Percentiles rank a stretch among this genome's conserved stretches.
phyloP scores from a whole-genome alignment of 192 early-diverging fungal species.

The Podila clonocystis region DNA sequence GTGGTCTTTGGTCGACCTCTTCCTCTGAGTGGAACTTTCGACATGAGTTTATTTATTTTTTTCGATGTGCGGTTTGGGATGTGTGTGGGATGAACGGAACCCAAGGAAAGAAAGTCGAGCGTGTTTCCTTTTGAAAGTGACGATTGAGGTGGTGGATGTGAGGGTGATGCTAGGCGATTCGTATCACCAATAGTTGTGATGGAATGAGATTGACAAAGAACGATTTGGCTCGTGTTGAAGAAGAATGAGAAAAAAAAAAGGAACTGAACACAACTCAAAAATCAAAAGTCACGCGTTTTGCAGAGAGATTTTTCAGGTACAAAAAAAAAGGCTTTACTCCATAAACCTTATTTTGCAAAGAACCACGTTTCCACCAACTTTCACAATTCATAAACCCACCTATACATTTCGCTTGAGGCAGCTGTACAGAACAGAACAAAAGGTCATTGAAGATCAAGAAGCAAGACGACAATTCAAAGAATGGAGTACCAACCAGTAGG shows the following conservation, averaged over 20 bases:
- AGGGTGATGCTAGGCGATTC: not conserved
- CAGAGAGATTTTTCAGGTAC: too few relatives aligned
- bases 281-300: too few relatives aligned
- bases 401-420: too few relatives aligned
- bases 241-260: not conserved
- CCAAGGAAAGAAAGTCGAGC: not conserved
- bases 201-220: not conserved
- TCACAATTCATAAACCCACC: too few relatives aligned
- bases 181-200: not conserved
- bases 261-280: not conserved
- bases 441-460: too few relatives aligned
- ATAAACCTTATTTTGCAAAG: too few relatives aligned
- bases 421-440: too few relatives aligned
- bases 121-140: not conserved
- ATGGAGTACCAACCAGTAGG: not conserved
- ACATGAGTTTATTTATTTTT: not conserved
- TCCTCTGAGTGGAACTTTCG: not conserved
- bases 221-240: not conserved
- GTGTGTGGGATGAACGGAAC: not conserved
- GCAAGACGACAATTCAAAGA: too few relatives aligned
- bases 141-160: not conserved
- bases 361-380: too few relatives aligned
- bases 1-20: constrained; percentile 5
- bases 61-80: not conserved
- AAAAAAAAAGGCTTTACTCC: too few relatives aligned